Conservation (phyloP, 495 filamentous ascomycete genomes). For the Beverwykella pulmonaria region DNA sequence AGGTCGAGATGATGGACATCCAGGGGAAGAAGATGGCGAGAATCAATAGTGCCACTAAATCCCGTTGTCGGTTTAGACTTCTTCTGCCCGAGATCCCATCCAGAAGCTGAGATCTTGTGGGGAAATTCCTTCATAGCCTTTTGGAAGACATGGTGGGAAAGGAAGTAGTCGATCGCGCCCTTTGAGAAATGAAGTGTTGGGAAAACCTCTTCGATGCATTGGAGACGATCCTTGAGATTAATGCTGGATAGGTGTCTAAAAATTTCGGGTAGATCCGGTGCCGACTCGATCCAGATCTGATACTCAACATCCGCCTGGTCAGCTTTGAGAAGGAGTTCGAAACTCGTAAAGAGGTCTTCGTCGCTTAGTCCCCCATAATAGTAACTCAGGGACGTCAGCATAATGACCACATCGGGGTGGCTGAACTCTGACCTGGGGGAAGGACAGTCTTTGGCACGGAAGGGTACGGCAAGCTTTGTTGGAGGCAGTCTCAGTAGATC, state of each 20-base stretch:
- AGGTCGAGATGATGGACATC: slow-evolving; percentile 60
- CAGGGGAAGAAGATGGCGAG: slow-evolving; percentile 59
- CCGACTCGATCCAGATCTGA: slow-evolving; percentile 15
- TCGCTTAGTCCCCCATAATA: slow-evolving; percentile 66
- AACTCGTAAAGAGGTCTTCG: slow-evolving; percentile 54
- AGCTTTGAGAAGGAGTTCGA: slow-evolving; percentile 56
- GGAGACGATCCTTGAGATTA: slow-evolving; percentile 59
- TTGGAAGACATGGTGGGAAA: slow-evolving; percentile 65
- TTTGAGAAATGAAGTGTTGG: slow-evolving; percentile 58
- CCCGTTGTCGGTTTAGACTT: slow-evolving; percentile 60
- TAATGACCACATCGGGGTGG: slow-evolving; percentile 70
- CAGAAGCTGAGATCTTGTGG: slow-evolving; percentile 66
- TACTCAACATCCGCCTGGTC: slow-evolving; percentile 55
- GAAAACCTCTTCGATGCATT: slow-evolving; percentile 51
- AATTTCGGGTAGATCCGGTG: neutral
- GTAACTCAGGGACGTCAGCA: slow-evolving; percentile 69
- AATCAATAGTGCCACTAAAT: slow-evolving; percentile 77
- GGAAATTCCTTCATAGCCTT: slow-evolving; percentile 67
- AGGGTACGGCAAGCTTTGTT: slow-evolving; percentile 69
- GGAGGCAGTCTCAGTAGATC: slow-evolving; percentile 47
- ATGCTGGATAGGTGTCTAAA: slow-evolving; percentile 58
- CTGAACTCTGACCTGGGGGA: slow-evolving; percentile 68
- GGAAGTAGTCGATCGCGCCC: slow-evolving; percentile 62
- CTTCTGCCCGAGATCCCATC: slow-evolving; percentile 64
- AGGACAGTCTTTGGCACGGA: slow-evolving; percentile 68